Conservation (phyloP, 2,329 filamentous ascomycete species). For the Aspergillus transmontanensis region DNA sequence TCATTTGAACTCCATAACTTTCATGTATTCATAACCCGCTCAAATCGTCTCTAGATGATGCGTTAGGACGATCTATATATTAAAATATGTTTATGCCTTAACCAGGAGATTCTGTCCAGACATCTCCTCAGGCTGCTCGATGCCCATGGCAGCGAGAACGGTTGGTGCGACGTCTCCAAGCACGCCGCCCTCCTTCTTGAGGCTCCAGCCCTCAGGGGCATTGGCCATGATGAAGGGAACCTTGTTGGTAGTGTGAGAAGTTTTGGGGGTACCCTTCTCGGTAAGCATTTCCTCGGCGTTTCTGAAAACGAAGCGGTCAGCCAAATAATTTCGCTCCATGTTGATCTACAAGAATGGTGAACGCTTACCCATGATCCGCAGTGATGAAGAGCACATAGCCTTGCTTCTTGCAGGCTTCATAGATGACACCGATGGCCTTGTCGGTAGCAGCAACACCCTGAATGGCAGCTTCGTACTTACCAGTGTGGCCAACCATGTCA, state of each 20-base stretch:
- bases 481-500: conserved; percentile 99
- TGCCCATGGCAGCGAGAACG: conserved; percentile 83
- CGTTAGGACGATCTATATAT: conserved; percentile 20
- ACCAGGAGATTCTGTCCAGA: conserved; percentile 80
- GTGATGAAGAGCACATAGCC: conserved; percentile 95
- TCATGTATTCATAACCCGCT: conserved; percentile 26
- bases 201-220: conserved; percentile 82
- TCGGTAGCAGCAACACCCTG: conserved; percentile 84
- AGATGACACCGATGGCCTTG: conserved; percentile 88
- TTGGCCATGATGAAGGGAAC: conserved; percentile 99
- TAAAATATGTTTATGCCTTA: conserved; percentile 54
- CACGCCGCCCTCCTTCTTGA: conserved; percentile 84
- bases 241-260: conserved; percentile 95
- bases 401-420: conserved; percentile 90
- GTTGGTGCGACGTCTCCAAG: conserved; percentile 97
- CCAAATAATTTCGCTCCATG: not conserved
- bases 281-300: conserved; percentile 99
- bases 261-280: conserved; percentile 93
- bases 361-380: conserved; percentile 78
- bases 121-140: conserved; percentile 91
- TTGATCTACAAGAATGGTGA: not conserved
- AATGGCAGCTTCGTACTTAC: conserved; percentile 93
- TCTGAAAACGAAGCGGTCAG: conserved; percentile 39
- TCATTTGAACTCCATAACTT: conserved; percentile 19
- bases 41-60: conserved; percentile 23